Evolutionary conservation across 2,329 filamentous ascomycete genomes (phyloP).

Genomic region (Cercospora beticola): DNA sequence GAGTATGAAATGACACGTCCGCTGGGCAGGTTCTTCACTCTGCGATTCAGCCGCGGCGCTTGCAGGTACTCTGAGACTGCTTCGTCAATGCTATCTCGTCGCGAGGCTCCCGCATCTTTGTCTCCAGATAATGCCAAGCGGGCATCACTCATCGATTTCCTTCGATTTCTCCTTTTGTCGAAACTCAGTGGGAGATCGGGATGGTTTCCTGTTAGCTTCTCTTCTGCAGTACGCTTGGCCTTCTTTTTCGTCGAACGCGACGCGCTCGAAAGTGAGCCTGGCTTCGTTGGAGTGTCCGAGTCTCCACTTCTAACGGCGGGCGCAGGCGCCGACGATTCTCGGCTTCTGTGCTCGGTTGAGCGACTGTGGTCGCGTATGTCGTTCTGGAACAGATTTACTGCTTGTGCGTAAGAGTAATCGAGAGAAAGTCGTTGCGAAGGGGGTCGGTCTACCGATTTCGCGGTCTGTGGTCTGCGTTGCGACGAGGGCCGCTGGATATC

Average conservation of each 20-base stretch:
- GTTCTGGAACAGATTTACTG: conserved; percentile 30
- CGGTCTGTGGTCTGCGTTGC: conserved; percentile 27
- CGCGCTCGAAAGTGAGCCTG: not conserved
- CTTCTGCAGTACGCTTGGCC: conserved; percentile 18
- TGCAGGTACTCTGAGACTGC: conserved; percentile 82
- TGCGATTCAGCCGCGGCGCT: conserved; percentile 82
- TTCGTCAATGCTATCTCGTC: conserved; percentile 82
- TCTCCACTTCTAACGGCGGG: conserved; percentile 16
- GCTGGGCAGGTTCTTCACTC: conserved; percentile 79
- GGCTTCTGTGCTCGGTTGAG: conserved; percentile 12
- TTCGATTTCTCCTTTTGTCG: conserved; percentile 30
- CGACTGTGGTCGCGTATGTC: conserved; percentile 16
- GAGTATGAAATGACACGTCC: conserved; percentile 91
- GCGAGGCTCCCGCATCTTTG: conserved; percentile 43
- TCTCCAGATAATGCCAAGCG: conserved; percentile 42
- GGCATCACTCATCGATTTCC: conserved; percentile 39
- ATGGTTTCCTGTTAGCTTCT: conserved; percentile 29
- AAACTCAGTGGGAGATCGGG: conserved; percentile 32
- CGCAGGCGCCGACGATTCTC: conserved; percentile 19
- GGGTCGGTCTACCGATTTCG: conserved; percentile 23
- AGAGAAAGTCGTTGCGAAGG: conserved; percentile 30
- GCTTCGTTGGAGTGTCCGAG: conserved; percentile 16
- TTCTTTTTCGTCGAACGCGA: conserved; percentile 17
- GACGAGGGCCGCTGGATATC: conserved; percentile 20
- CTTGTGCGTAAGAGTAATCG: conserved; percentile 35